Evolutionary conservation across 352 stramenopile species (phyloP).

Genomic region (Globisporangium nagaii): DNA sequence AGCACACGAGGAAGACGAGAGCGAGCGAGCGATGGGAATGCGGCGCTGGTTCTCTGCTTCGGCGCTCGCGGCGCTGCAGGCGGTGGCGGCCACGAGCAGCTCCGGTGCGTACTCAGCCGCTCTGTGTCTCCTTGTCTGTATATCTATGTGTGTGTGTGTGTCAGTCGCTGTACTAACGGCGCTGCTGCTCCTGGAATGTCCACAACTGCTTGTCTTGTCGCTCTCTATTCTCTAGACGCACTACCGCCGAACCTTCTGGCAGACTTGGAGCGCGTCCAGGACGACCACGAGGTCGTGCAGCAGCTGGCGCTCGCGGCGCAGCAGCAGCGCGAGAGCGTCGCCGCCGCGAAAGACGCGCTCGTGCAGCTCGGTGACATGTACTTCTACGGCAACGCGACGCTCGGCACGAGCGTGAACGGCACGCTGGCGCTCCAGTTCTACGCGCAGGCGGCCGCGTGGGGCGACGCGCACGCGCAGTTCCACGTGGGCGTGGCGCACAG

Average conservation of each 20-base stretch:
- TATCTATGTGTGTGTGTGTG: background rate
- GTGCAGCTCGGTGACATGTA: constrained; percentile 70
- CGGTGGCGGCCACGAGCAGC: background rate
- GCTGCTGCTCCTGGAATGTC: background rate
- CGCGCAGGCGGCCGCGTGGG: constrained; percentile 44
- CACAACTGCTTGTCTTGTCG: background rate
- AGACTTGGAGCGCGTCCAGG: constrained; percentile 22
- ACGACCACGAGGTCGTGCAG: constrained; percentile 20
- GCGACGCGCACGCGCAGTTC: constrained; percentile 72
- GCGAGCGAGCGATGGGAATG: no score
- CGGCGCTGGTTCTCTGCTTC: background rate
- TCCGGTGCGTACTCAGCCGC: background rate
- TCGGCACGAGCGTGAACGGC: constrained; percentile 55
- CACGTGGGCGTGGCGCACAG: constrained; percentile 79
- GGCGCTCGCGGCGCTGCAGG: background rate
- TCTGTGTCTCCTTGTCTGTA: background rate
- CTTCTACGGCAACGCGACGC: constrained; percentile 72
- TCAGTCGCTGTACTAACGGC: background rate
- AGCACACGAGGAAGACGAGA: background rate
- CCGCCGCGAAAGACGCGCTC: constrained; percentile 37
- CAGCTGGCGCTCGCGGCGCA: constrained; percentile 39
- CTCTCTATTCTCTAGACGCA: background rate
- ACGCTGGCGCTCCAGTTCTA: constrained; percentile 72
- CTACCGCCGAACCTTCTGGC: constrained; percentile 3
- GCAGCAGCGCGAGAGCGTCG: constrained; percentile 15